Evolutionary conservation across 2,329 filamentous ascomycete species (phyloP).

Genomic region (Stromatinia cepivora): DNA sequence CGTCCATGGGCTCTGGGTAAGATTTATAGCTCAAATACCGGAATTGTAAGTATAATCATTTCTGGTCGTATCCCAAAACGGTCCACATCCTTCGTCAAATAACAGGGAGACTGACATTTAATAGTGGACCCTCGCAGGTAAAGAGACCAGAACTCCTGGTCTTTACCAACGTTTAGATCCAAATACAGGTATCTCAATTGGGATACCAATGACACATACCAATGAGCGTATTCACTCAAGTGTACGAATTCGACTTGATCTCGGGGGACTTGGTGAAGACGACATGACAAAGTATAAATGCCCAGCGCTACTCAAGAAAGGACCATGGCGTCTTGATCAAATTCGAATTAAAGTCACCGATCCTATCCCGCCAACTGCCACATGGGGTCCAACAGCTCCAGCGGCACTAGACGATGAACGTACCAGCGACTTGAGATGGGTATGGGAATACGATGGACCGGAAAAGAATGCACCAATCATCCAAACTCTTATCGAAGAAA

Average conservation of each 20-base stretch:
- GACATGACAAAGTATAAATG: conserved; percentile 42
- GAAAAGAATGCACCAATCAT: conserved; percentile 46
- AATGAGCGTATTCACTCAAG: conserved; percentile 44
- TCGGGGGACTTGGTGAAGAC: conserved; percentile 41
- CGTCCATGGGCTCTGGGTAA: conserved; percentile 42
- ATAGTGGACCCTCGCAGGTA: conserved; percentile 47
- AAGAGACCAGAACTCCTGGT: conserved; percentile 41
- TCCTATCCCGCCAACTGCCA: conserved; percentile 42
- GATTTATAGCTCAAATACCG: conserved; percentile 40
- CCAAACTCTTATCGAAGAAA: conserved; percentile 54
- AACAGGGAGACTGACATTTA: conserved; percentile 1
- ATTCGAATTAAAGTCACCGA: conserved; percentile 34
- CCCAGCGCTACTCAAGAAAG: conserved; percentile 42
- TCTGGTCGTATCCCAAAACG: background rate
- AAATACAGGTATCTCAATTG: conserved; percentile 43
- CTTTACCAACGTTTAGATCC: conserved; percentile 44
- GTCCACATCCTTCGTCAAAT: conserved; percentile 32
- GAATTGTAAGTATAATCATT: conserved; percentile 24
- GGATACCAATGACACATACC: conserved; percentile 43
- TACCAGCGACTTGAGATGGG: conserved; percentile 48
- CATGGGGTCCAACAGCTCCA: conserved; percentile 35
- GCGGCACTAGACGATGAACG: conserved; percentile 31
- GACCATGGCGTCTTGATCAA: conserved; percentile 34
- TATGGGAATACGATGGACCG: conserved; percentile 55
- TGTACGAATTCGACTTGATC: conserved; percentile 42